Evolutionary conservation across 2,329 filamentous ascomycete species (phyloP).

Genomic region (Ploettnerulaceae sp.): DNA sequence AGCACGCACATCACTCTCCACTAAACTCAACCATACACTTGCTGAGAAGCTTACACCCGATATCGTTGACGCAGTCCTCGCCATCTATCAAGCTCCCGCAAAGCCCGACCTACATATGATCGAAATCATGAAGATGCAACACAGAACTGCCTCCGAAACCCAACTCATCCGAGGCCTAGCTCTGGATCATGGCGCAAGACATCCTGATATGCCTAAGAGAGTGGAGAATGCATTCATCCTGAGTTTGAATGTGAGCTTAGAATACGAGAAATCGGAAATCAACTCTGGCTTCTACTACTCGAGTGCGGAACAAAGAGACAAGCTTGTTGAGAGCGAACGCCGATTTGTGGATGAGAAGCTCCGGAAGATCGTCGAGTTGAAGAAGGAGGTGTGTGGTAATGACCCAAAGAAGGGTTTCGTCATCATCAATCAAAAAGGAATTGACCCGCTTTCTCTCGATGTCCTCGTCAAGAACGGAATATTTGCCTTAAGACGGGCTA

Average conservation of each 20-base stretch:
- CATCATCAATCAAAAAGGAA: conserved; percentile 98
- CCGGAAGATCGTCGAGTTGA: conserved; percentile 94
- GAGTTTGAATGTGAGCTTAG: conserved; percentile 91
- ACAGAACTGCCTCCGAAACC: conserved; percentile 91
- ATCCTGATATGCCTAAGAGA: conserved; percentile 97
- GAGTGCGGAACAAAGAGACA: conserved; percentile 92
- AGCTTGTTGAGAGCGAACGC: conserved; percentile 95
- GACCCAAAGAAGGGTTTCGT: conserved; percentile 95
- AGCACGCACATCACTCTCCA: conserved; percentile 88
- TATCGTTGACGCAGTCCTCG: conserved; percentile 92
- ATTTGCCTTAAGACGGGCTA: conserved; percentile 85
- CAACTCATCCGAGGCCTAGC: conserved; percentile 91
- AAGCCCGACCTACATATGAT: conserved; percentile 99
- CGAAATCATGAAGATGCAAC: conserved; percentile 99
- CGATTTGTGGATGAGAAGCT: conserved; percentile 94
- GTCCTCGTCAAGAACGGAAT: conserved; percentile 98
- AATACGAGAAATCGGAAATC: conserved; percentile 99
- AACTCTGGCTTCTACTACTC: conserved; percentile 99
- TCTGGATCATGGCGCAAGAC: conserved; percentile 89
- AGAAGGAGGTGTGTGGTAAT: conserved; percentile 93
- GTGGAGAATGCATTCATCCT: conserved; percentile 94
- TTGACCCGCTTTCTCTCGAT: conserved; percentile 92
- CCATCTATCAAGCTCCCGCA: conserved; percentile 82
- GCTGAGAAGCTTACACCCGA: conserved; percentile 88
- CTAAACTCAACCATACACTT: conserved; percentile 85